These are phyloP conservation scores for Collybiopsis confluens DNA, from an alignment of 768 basidiomycete genomes.

Conservation along the genomic window DNA sequence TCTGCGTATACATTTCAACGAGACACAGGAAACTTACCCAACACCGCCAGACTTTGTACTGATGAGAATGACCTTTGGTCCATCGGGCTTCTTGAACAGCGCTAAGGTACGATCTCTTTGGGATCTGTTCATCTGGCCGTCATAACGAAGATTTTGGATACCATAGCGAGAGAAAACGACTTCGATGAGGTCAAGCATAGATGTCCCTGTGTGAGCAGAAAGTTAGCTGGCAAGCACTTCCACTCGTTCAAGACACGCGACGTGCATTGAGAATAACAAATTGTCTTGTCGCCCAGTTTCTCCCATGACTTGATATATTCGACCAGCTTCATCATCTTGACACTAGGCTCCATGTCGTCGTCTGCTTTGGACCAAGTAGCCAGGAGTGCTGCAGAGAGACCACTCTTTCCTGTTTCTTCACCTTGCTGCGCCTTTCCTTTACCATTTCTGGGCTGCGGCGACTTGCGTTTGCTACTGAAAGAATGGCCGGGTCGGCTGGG, in stretches of 20 bases:
- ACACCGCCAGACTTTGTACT: slow-evolving; percentile 70
- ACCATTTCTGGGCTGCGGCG: slow-evolving; percentile 16
- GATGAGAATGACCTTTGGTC: slow-evolving; percentile 63
- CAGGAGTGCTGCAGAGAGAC: slow-evolving; percentile 40
- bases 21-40: slow-evolving; percentile 28
- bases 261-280: slow-evolving; percentile 68
- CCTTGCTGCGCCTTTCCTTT: slow-evolving; percentile 18
- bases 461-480: slow-evolving; percentile 7
- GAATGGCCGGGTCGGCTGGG: neutral
- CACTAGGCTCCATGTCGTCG: slow-evolving; percentile 58
- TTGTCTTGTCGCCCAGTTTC: slow-evolving; percentile 60
- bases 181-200: slow-evolving; percentile 65
- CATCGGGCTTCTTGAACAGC: slow-evolving; percentile 50
- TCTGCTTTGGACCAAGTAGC: slow-evolving; percentile 57
- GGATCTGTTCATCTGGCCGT: slow-evolving; percentile 61
- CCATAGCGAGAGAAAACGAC: slow-evolving; percentile 56
- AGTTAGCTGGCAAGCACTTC: neutral
- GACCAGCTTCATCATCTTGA: slow-evolving; percentile 63
- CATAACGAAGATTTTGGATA: slow-evolving; percentile 56
- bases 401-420: slow-evolving; percentile 20
- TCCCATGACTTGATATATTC: slow-evolving; percentile 57
- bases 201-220: slow-evolving; percentile 48
- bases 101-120: slow-evolving; percentile 46
- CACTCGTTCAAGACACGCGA: neutral
- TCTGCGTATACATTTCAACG: neutral